Base-by-base conservation (phyloP, 441 rosid genomes). In the Adansonia madagascariensis region DNA sequence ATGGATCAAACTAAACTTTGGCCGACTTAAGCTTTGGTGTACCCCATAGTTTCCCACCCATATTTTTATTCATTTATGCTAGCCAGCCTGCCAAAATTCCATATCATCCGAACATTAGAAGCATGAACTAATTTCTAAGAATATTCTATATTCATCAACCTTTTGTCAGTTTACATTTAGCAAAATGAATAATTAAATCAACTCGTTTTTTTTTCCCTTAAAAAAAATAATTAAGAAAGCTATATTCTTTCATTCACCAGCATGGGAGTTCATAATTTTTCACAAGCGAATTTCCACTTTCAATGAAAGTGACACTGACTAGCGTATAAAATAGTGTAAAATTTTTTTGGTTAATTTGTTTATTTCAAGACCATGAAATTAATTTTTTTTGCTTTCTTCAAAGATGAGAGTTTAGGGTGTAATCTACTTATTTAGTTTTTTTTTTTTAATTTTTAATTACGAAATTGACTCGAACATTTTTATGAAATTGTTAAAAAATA, bases 41-140 rank as follows among this genome's bases (percentile, higher is more conserved):
- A 7, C 35, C 39, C 8, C 6, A 60, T 2, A 10, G 39, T n/a
- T 61, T 61, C 0, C 73, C 75, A 75, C 6, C 63, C 66, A 63
- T 60, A 22, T 17, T 41, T 63, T 60, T 49, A 70, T 76, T 85
- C 79, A 71, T 44, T 68, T 20, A 46, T 68, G n/a, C 71, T 2
- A 24, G 31, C n/a, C 17, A 66, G 52, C 27, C 15, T 4, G 31
- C 22, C 49, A 39, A 64, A 39, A n/a, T 64, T 43, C 71, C 71
- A 18, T 67, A 3, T 44, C 35, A 44, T 67, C 53, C 52, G 35
- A 67, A 67, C 11, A 22, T 46, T 18, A 20, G 71, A 67, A 67
- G 44, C 71, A 17, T 20, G 35, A 44, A 67, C 71, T 67, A 53
- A 18, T 9, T 4, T 67, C 35, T 8, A 11, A 67, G 55, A 67